Percentiles rank a stretch among this genome's conserved stretches.
phyloP scores from a whole-genome alignment of 2,329 filamentous ascomycete species.

The Monosporascus sp. region DNA sequence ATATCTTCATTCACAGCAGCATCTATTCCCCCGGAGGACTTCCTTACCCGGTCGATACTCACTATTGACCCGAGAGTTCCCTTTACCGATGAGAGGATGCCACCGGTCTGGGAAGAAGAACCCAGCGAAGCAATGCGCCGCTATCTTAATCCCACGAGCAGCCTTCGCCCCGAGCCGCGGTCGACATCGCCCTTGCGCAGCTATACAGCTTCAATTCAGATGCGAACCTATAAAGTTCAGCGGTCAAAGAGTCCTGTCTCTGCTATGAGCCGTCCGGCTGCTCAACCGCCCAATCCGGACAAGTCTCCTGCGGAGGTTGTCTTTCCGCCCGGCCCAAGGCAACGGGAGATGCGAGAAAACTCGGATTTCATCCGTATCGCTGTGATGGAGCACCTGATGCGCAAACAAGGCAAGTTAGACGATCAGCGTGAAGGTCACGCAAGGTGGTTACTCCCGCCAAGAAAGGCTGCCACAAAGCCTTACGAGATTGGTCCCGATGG shows the following conservation, averaged over 20 bases:
- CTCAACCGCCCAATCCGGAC: constrained; percentile 17
- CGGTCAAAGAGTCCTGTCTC: constrained; percentile 36
- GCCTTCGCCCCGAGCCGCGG: constrained; percentile 38
- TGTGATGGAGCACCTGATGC: constrained; percentile 69
- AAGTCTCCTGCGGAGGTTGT: constrained; percentile 28
- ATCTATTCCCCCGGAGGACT: constrained; percentile 60
- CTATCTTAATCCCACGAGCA: constrained; percentile 61
- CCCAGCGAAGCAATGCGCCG: constrained; percentile 62
- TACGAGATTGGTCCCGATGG: constrained; percentile 55
- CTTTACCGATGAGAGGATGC: constrained; percentile 62
- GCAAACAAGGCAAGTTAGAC: constrained; percentile 60
- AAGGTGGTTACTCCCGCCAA: constrained; percentile 63
- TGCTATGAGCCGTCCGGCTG: constrained; percentile 19
- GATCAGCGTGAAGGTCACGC: constrained; percentile 61
- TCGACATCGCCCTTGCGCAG: constrained; percentile 28
- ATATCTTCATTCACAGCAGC: constrained; percentile 59
- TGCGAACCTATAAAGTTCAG: constrained; percentile 64
- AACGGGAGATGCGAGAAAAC: constrained; percentile 65
- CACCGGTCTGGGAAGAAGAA: constrained; percentile 56
- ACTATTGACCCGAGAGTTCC: constrained; percentile 62
- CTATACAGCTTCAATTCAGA: constrained; percentile 64
- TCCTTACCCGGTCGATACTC: constrained; percentile 62
- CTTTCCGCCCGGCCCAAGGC: constrained; percentile 45
- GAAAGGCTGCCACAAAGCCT: constrained; percentile 46
- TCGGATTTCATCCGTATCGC: constrained; percentile 66